These are phyloP conservation scores for Hemileccinum hortonii DNA, from an alignment of 1,284 basidiomycete species.

Conservation along the genomic window DNA sequence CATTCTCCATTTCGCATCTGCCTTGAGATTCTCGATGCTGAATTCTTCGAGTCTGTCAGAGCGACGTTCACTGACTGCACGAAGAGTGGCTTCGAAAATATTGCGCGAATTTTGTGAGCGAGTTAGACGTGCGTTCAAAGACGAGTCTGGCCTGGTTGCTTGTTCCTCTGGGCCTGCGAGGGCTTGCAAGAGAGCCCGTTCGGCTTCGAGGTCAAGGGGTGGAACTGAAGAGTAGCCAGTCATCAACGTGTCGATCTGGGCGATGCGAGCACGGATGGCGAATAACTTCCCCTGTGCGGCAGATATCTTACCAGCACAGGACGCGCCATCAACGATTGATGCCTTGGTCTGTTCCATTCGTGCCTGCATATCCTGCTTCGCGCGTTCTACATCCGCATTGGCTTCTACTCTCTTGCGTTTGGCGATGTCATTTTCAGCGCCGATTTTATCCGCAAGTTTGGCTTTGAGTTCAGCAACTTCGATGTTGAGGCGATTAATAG, in stretches of 20 bases:
- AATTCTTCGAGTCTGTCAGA: conserved; percentile 80
- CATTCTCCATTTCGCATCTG: conserved; percentile 66
- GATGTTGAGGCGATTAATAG: conserved; percentile 83
- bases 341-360: conserved; percentile 68
- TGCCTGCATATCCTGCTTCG: conserved; percentile 65
- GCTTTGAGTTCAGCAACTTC: conserved; percentile 86
- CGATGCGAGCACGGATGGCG: conserved; percentile 66
- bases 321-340: conserved; percentile 76
- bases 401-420: conserved; percentile 69
- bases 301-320: conserved; percentile 69
- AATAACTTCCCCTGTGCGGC: conserved; percentile 73
- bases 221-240: conserved; percentile 36
- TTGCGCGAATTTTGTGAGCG: conserved; percentile 73
- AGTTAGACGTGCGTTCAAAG: conserved; percentile 59
- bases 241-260: conserved; percentile 56
- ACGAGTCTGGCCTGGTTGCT: conserved; percentile 58
- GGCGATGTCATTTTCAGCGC: conserved; percentile 59
- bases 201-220: conserved; percentile 67
- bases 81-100: conserved; percentile 82
- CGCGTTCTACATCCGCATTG: conserved; percentile 64
- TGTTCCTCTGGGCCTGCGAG: conserved; percentile 75
- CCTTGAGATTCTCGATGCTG: conserved; percentile 68
- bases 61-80: conserved; percentile 74
- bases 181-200: conserved; percentile 67
- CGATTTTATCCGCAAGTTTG: conserved; percentile 71